Percentiles rank a stretch among this genome's conserved stretches.
Conservation (phyloP, 1,284 basidiomycete genomes). For the Athelia psychrophila region DNA sequence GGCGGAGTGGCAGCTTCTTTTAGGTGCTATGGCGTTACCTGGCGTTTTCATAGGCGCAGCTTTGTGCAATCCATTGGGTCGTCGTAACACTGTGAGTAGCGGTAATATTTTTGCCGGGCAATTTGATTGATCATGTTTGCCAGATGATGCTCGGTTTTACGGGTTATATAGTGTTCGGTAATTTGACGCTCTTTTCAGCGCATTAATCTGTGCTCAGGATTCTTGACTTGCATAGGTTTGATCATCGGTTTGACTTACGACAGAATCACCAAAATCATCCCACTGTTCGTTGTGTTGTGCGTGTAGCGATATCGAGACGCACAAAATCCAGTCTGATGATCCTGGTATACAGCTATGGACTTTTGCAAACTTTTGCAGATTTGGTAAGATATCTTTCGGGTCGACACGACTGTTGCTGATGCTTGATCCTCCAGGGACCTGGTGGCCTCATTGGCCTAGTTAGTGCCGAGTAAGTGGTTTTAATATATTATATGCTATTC, state of each 20-base stretch:
- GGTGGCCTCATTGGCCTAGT: conserved; percentile 62
- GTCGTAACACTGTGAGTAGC: conserved; percentile 50
- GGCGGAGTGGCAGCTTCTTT: conserved; percentile 73
- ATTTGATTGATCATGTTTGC: conserved; percentile 2
- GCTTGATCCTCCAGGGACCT: conserved; percentile 47
- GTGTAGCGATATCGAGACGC: conserved; percentile 18
- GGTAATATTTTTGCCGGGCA: not conserved
- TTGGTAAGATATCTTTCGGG: conserved; percentile 33
- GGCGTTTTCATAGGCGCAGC: conserved; percentile 41
- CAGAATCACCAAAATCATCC: conserved; percentile 61
- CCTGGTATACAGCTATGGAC: conserved; percentile 46
- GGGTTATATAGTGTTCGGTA: conserved; percentile 72
- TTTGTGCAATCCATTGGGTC: conserved; percentile 51
- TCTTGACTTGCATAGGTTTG: conserved; percentile 34
- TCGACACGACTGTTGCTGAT: not conserved
- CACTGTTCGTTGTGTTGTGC: conserved; percentile 67
- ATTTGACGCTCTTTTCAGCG: conserved; percentile 9
- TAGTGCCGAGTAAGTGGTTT: conserved; percentile 55
- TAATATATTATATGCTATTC: conserved; percentile 7
- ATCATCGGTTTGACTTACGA: conserved; percentile 69
- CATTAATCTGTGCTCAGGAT: not conserved
- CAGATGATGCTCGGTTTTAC: conserved; percentile 75
- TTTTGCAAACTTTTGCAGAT: conserved; percentile 71
- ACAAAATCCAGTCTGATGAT: conserved; percentile 10
- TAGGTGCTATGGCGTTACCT: conserved; percentile 66